Evolutionary conservation across 2,329 filamentous ascomycete genomes (phyloP), one percentile per base, ranked within the genome.

Genomic region (Calonectria crousiana): DNA sequence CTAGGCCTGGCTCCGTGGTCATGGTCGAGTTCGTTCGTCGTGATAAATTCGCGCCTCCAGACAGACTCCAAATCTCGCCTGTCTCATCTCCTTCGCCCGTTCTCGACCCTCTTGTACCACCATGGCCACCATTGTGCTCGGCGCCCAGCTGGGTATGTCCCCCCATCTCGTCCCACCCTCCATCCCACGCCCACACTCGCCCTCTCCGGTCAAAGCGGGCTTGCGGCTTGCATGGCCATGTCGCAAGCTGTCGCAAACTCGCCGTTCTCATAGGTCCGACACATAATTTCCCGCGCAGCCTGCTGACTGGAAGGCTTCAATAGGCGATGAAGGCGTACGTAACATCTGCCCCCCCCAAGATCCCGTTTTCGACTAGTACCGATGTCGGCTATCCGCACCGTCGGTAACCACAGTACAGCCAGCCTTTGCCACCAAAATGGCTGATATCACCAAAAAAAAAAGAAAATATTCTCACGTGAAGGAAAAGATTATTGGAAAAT

Each of bases 321-420:
- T 49, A 65, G 60, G 60, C 18, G 60, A 65, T 65, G 60, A 65
- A 65, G 60, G 60, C 41, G 60, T 65, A 65, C 41, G 60, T 65
- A 47, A 11, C 26, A 6, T 16, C 44, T 65, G 38, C 20, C 38
- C 56, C 23, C 20, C 38, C 56, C 23, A 53, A 53, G 32, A 11
- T 20, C 56, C 36, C 56, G 30, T 32, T 32, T 56, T 62, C 38
- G 26, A 28, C 11, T 41, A 30, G 26, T 32, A 47, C 60, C 60
- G 60, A 65, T 65, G 41, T 65, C 60, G 60, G 60, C 60, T 49
- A 26, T 26, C 56, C n/a, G 14, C 44, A 6, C 44, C 44, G 11
- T 47, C 23, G 20, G 44, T n/a, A 47, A 47, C 44, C 23, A 47
- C 44, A 47, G 23, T 47, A 47, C 44, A 47, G 23, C n/a, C 44